A percentile compares a stretch with the other conserved stretches of the same genome.
phyloP scores from a whole-genome alignment of 164 flowering plant species.

The Euptelea pleiosperma region DNA sequence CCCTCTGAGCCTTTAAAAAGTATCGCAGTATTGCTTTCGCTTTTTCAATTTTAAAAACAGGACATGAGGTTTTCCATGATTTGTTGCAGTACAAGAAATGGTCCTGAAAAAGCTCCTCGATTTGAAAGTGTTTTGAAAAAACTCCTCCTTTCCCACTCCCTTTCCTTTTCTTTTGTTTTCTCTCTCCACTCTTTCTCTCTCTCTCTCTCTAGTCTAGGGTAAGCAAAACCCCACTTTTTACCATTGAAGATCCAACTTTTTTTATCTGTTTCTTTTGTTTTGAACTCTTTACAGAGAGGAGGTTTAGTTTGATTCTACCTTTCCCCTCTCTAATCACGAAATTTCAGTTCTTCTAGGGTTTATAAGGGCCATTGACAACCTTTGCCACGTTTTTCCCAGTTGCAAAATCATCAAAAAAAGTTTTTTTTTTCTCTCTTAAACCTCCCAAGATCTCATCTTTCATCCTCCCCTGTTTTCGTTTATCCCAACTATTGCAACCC shows the following conservation, averaged over 20 bases:
- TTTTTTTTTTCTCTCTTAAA: neutral
- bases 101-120: too few species aligned
- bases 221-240: neutral
- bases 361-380: too few species aligned
- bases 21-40: too few species aligned
- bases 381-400: too few species aligned
- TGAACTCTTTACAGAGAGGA: neutral
- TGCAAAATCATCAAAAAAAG: neutral
- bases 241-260: neutral
- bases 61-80: too few species aligned
- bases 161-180: neutral
- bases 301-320: neutral
- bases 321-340: too few species aligned
- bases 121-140: too few species aligned
- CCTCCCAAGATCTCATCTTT: neutral
- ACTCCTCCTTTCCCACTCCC: neutral
- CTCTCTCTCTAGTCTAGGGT: conserved; percentile 3
- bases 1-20: too few species aligned
- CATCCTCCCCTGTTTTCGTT: too few species aligned
- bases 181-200: neutral
- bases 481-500: neutral
- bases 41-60: too few species aligned
- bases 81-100: too few species aligned
- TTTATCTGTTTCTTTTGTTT: neutral
- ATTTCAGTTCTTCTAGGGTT: too few species aligned